Evolutionary conservation across 306 rosid genomes (phyloP), one percentile per base, ranked within the genome.

Genomic region (Malus asiatica): DNA sequence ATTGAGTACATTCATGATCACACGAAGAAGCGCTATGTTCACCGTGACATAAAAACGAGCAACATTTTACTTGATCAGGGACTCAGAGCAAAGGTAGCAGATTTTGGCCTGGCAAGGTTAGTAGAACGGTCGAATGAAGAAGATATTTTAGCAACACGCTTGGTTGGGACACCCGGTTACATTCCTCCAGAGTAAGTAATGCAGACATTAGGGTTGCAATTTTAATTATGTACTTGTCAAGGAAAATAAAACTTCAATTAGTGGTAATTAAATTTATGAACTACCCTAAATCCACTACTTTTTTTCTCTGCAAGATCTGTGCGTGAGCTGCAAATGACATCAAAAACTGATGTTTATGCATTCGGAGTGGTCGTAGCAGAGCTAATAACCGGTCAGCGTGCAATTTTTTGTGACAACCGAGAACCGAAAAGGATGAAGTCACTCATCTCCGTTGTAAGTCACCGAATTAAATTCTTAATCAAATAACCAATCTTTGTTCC

Each of bases 141-240:
- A 64, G 92, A 88, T 67, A 81, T 78, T 35, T 69, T 84, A 40
- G 88, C 89, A 42, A 90, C 96, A 30, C 82, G 84, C 6, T 87
- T 90, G 68, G 96, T 86, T 66, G 96, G 96, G 73, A 90, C 96
- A 60, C 92, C 88, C 9, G 96, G 92, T 79, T 83, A 88, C 78
- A 88, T 90, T 84, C 86, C 96, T 55, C 92, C 96, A 4, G 92
- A 90, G 90, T 88, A 81, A 71, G 88, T 61, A 51, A 51, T 51
- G 6, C 55, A 51, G 20, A 20, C 55, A 27, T 27, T 16, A 42
- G 3, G 45, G 45, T 42, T 9, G 45, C 16, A 51, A 4, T 51
- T 51, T 15, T 0, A 18, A 15, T 15, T 51, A 6, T 5, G 18
- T 16, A 51, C 55, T 27, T 27, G 27, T 27, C 27, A 27, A 27